A percentile compares a stretch with the other conserved stretches of the same genome.
Conservation (phyloP, 768 basidiomycete species). For the Suillus tomentosus region DNA sequence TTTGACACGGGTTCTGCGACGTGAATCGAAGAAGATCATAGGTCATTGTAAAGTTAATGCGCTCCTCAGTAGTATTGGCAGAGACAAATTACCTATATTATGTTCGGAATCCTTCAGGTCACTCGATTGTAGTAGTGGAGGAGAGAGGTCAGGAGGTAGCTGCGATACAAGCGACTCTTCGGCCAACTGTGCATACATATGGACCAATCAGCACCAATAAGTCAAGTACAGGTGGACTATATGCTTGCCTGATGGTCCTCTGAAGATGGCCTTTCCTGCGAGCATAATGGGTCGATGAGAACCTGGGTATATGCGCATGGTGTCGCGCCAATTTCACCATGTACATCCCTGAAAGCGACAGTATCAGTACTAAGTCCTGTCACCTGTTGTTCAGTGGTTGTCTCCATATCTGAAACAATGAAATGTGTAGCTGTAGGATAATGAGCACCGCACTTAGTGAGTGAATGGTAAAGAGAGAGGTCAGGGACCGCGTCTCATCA, state of each 20-base stretch:
- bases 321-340: neutral
- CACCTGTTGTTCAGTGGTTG: neutral
- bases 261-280: neutral
- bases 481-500: constrained; percentile 1
- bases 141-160: neutral
- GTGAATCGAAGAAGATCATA: neutral
- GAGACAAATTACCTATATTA: neutral
- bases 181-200: neutral
- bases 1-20: neutral
- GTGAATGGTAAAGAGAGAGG: neutral
- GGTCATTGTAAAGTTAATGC: neutral
- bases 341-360: neutral
- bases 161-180: neutral
- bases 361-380: neutral
- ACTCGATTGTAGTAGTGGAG: too few relatives aligned
- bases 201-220: neutral
- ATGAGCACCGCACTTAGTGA: neutral
- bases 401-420: constrained; percentile 7
- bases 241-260: neutral
- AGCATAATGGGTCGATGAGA: neutral
- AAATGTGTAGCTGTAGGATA: neutral
- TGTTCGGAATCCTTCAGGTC: neutral
- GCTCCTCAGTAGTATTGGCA: neutral
- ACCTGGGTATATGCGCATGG: neutral
- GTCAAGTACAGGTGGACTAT: too few relatives aligned